Base-by-base conservation (phyloP, 371 early-diverging fungal genomes). In the Paramicrosporidium saccamoebae region DNA sequence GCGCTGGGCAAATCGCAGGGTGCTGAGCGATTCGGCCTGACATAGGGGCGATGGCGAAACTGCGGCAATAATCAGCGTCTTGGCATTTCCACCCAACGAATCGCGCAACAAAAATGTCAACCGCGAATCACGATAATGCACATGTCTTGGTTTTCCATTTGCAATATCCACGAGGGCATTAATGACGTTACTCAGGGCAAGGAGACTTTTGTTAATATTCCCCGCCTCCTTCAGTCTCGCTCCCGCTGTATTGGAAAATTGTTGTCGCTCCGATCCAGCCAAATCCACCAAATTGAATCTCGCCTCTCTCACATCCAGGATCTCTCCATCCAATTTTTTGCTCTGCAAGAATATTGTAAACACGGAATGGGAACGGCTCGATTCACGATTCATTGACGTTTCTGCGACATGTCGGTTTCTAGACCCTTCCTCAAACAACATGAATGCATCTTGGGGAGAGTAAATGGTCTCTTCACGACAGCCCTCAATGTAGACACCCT, bases 111-210 rank as follows among this genome's bases (percentile, higher is more conserved):
- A 34, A 15, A 77, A 50, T 4, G 69, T 86, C 27, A 74, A 42
- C 30, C 78, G 78, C 14, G 73, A 72, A 39, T 86, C 84, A 18
- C 88, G 48, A 35, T 73, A 86, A 19, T 75, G 69, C 28, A 78
- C 62, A 33, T 75, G 75, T 3, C 58, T 48, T 20, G 53, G 55
- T 20, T 56, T 60, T 7, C 72, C 72, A 23, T 33, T 42, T 8
- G 38, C 39, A 20, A 49, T 46, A 14, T 65, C 66, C 15, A 68
- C 77, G 8, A 88, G 54, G 6, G 81, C 72, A 25, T 63, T 64
- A 25, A 88, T 88, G 24, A 75, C 75, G 25, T 73, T 78, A 19
- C 79, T 78, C 10, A 88, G 48, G 1, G 74, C 68, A 10, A 74
- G 57, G 14, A 88, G 48, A 16, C 64, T 64, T 40, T 55, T 52